Evolutionary conservation across 2,329 filamentous ascomycete species (phyloP), one percentile per base, ranked within the genome.

Genomic region (Pestalotiopsis sp.): DNA sequence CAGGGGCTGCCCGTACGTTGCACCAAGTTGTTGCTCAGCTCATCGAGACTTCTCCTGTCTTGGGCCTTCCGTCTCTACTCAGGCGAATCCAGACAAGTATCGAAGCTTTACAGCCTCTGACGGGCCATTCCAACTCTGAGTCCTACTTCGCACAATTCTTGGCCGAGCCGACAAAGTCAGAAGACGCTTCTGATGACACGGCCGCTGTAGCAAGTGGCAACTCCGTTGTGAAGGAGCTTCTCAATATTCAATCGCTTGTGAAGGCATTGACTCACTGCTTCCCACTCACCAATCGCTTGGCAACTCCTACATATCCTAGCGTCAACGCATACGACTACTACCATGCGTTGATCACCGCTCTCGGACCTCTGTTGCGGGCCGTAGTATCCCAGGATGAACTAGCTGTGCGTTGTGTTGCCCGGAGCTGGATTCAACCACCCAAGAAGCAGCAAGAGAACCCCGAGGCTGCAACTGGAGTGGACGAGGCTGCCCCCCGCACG

Each of bases 251-350:
- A 75, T 91, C 89, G 3, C 86, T 98, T 9, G 88, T 94, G 52
- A 91, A 90, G 72, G 89, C 93, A 24, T 84, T 97, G 40, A 90
- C 89, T 40, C 87, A 92, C 67, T 91, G 92, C 68, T 97, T 93
- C 76, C 89, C 90, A 63, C 90, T 88, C 75, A 88, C 89, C 67
- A 87, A 88, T 66, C 86, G 93, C 67, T 87, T 90, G 30, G 85
- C 88, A 64, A 82, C 82, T 10, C 86, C 89, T 38, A 86, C 91
- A 11, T 92, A 98, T 74, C 89, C 88, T 66, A 86, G 89, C 30
- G 87, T 97, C 72, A 97, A 97, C 75, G 86, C 97, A 24, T 93
- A 91, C 39, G 95, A 98, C 77, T 91, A 93, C 77, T 97, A 97
- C 76, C 84, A 89, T 58, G 81, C 84, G n/a, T 82, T 98, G 48